Evolutionary conservation across 1,284 basidiomycete genomes (phyloP).

Genomic region (Ceratobasidium sp.): DNA sequence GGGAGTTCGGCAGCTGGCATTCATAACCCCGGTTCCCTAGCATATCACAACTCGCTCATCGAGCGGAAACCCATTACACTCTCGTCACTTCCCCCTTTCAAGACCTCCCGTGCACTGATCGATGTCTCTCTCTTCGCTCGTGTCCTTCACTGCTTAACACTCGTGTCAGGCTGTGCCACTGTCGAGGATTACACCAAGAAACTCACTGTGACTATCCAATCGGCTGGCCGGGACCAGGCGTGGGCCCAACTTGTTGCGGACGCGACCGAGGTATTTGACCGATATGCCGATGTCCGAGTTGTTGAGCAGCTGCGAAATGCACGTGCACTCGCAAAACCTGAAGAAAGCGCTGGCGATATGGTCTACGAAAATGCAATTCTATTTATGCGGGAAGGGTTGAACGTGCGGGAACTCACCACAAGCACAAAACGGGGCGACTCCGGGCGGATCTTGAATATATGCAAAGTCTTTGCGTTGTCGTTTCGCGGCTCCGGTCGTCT

Average conservation of each 20-base stretch:
- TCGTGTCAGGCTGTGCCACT: conserved; percentile 51
- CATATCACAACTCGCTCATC: neutral
- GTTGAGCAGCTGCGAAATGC: conserved; percentile 2
- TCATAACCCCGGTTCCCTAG: conserved; percentile 11
- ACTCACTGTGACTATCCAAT: neutral
- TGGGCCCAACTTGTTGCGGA: conserved; percentile 49
- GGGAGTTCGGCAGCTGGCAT: conserved; percentile 45
- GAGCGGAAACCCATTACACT: conserved; percentile 44
- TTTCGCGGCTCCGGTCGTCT: conserved; percentile 56
- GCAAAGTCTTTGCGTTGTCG: conserved; percentile 57
- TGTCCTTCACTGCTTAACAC: conserved; percentile 26
- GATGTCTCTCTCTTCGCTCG: neutral
- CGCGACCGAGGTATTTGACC: conserved; percentile 41
- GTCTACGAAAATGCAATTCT: conserved; percentile 58
- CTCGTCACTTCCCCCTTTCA: neutral
- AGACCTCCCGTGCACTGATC: neutral
- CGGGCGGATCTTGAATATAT: conserved; percentile 55
- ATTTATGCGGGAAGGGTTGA: too few relatives aligned
- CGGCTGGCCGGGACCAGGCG: neutral
- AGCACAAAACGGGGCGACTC: conserved; percentile 58
- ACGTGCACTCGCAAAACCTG: conserved; percentile 2
- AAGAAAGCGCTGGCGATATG: conserved; percentile 56
- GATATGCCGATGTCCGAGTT: neutral
- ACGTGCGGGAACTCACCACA: too few relatives aligned
- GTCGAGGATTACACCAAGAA: conserved; percentile 52